A percentile compares a stretch with the other conserved stretches of the same genome.
These are phyloP conservation scores for Capsicum baccatum DNA, from an alignment of 257 asterid genomes.

Conservation along the genomic window DNA sequence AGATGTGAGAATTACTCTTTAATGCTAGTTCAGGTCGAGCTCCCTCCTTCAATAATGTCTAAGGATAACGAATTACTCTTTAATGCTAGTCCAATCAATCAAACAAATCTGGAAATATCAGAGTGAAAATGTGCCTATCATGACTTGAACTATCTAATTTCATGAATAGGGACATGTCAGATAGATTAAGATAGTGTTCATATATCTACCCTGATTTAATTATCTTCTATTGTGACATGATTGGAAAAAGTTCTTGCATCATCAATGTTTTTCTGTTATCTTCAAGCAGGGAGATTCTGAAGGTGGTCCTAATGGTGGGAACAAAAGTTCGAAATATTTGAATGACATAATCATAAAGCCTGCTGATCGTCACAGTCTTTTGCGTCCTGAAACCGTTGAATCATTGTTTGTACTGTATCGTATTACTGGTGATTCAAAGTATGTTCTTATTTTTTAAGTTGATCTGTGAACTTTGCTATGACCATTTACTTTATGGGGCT, in stretches of 20 bases:
- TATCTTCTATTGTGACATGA: slow-evolving; percentile 15
- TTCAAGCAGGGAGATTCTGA: slow-evolving; percentile 64
- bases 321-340: slow-evolving; percentile 66
- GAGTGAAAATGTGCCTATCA: slow-evolving; percentile 13
- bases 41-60: no score
- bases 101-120: slow-evolving; percentile 25
- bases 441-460: slow-evolving; percentile 37
- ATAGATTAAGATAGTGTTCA: background rate
- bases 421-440: slow-evolving; percentile 90
- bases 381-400: slow-evolving; percentile 99
- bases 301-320: slow-evolving; percentile 79
- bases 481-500: background rate
- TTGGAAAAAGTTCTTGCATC: slow-evolving; percentile 11
- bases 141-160: background rate
- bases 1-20: background rate
- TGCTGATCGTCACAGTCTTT: slow-evolving; percentile 91
- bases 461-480: background rate
- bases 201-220: background rate
- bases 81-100: slow-evolving; percentile 5
- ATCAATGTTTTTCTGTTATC: slow-evolving; percentile 24
- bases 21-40: no score
- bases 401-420: slow-evolving; percentile 85
- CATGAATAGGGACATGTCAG: background rate
- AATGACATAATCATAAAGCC: slow-evolving; percentile 82
- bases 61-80: background rate